phyloP scores from a whole-genome alignment of 306 rosid genomes.

The Argentina anserina region DNA sequence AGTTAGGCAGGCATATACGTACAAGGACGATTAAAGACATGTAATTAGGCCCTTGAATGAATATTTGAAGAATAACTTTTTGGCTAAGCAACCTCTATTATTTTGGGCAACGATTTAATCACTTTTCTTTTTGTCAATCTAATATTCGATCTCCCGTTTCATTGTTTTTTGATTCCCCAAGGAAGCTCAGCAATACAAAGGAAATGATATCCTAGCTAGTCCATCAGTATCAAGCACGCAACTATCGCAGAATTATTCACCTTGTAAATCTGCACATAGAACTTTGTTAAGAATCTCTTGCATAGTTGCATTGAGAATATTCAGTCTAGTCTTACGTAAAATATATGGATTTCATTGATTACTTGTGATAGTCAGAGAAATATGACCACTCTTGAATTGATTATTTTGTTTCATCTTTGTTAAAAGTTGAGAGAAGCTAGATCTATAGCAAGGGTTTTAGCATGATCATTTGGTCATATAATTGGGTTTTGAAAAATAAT shows the following conservation, averaged over 20 bases:
- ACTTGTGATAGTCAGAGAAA: neutral
- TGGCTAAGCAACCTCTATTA: neutral
- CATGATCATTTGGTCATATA: neutral
- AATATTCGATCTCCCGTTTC: neutral
- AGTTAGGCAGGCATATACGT: conserved; percentile 49
- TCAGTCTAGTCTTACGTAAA: neutral
- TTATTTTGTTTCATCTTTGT: neutral
- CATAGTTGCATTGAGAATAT: neutral
- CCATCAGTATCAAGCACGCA: neutral
- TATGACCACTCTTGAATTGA: neutral
- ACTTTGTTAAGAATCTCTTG: neutral
- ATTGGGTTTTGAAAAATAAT: neutral
- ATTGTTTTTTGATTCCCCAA: neutral
- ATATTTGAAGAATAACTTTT: conserved; percentile 16
- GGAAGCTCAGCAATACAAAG: conserved; percentile 6
- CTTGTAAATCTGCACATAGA: neutral
- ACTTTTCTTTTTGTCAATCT: neutral
- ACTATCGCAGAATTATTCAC: neutral
- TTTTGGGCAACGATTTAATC: neutral
- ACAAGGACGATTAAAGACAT: conserved; percentile 12
- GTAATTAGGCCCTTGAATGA: conserved; percentile 31
- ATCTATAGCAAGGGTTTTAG: neutral
- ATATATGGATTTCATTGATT: neutral
- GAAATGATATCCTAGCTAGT: neutral
- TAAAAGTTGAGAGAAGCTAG: neutral